These are phyloP conservation scores for Cryptococcus wingfieldii DNA, from an alignment of 1,284 basidiomycete species.

Conservation along the genomic window DNA sequence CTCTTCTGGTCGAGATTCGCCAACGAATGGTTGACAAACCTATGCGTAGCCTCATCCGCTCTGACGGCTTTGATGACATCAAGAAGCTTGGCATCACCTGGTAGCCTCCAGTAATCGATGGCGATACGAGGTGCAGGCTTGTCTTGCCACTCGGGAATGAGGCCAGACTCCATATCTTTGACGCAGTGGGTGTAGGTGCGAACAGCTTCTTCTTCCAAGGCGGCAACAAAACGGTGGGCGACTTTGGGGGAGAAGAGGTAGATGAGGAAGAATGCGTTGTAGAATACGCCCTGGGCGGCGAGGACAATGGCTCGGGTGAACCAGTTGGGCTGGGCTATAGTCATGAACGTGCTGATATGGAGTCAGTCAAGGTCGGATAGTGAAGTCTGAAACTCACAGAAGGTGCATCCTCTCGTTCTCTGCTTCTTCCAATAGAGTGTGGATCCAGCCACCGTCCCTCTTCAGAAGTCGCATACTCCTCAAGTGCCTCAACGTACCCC, in stretches of 20 bases:
- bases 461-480: conserved; percentile 76
- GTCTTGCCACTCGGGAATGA: conserved; percentile 74
- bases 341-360: conserved; percentile 73
- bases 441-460: conserved; percentile 82
- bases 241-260: conserved; percentile 77
- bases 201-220: conserved; percentile 93
- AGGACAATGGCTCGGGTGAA: conserved; percentile 77
- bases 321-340: conserved; percentile 68
- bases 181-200: conserved; percentile 82
- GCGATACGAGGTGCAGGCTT: conserved; percentile 80
- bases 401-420: conserved; percentile 95
- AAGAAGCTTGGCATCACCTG: conserved; percentile 66
- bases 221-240: conserved; percentile 91
- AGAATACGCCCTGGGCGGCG: conserved; percentile 80
- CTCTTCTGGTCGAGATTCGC: conserved; percentile 71
- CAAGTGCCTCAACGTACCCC: conserved; percentile 77
- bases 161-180: conserved; percentile 75
- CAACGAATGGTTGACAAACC: conserved; percentile 88
- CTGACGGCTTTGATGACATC: conserved; percentile 87
- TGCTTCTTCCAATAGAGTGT: conserved; percentile 82
- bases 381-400: conserved; percentile 54
- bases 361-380: conserved; percentile 4
- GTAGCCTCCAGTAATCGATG: conserved; percentile 85
- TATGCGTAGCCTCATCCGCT: conserved; percentile 87
- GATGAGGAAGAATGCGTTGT: conserved; percentile 81